phyloP scores from a whole-genome alignment of 768 basidiomycete genomes.

The Amanita inopinata region DNA sequence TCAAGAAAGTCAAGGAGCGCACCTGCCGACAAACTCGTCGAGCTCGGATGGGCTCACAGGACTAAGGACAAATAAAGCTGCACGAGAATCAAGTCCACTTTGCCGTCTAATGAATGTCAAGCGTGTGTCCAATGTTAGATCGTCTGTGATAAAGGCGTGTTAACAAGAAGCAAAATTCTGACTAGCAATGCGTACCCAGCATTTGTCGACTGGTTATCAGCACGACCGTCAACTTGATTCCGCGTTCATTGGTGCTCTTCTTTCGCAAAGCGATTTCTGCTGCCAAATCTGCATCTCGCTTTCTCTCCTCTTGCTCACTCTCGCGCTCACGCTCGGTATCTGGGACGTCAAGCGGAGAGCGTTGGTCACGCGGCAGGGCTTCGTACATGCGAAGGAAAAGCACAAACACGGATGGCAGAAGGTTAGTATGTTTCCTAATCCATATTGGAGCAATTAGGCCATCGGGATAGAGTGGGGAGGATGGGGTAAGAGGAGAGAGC shows the following conservation, averaged over 20 bases:
- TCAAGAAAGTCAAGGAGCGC: slow-evolving; percentile 10
- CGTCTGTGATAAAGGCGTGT: slow-evolving; percentile 41
- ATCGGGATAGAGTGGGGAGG: slow-evolving; percentile 89
- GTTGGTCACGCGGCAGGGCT: slow-evolving; percentile 30
- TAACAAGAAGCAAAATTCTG: background rate
- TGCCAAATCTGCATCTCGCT: slow-evolving; percentile 66
- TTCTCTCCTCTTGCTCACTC: slow-evolving; percentile 58
- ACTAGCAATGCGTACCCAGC: slow-evolving; percentile 50
- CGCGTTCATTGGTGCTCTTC: slow-evolving; percentile 70
- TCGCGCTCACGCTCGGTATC: slow-evolving; percentile 47
- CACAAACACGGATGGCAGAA: slow-evolving; percentile 90
- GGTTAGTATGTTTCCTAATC: slow-evolving; percentile 91
- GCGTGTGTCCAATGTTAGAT: slow-evolving; percentile 72
- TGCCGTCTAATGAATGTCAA: slow-evolving; percentile 82
- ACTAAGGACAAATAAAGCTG: slow-evolving; percentile 89
- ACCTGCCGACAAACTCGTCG: slow-evolving; percentile 84
- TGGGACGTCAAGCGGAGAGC: slow-evolving; percentile 45
- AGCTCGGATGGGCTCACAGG: slow-evolving; percentile 85
- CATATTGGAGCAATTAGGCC: slow-evolving; percentile 96
- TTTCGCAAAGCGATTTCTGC: slow-evolving; percentile 74
- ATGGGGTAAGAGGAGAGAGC: slow-evolving; percentile 81
- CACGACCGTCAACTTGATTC: slow-evolving; percentile 91
- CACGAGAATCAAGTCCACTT: slow-evolving; percentile 83
- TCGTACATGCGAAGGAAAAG: slow-evolving; percentile 84
- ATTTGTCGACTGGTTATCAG: slow-evolving; percentile 82